Base-by-base conservation (phyloP, 2,329 filamentous ascomycete species). In the Lithohypha guttulata region DNA sequence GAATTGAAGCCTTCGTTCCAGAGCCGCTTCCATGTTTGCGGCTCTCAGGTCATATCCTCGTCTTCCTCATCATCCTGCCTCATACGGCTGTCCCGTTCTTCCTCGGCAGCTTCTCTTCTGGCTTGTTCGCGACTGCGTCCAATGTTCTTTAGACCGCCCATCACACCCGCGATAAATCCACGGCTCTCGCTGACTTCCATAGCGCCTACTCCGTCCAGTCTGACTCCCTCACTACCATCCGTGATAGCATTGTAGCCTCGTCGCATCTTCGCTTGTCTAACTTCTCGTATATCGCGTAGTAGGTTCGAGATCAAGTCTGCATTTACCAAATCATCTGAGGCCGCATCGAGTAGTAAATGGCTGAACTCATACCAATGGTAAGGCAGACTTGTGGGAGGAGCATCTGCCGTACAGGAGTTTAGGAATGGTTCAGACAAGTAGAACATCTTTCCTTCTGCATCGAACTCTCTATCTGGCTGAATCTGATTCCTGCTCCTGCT, bases 321-420 rank as follows among this genome's bases (percentile, higher is more conserved):
- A 1, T 81, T 68, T 23, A 75, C 71, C 34, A 96, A 73, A 58
- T 95, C 87, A 59, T 95, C 87, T 18, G 75, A 71, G 3, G 87
- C 87, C 40, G 84, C 81, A 32, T 87, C 81, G 2, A 98, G 73
- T 31, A 98, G 67, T 57, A 93, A 77, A 61, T 94, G 86, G 13
- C 82, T 80, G 6, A 96, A 65, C 62, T 96, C 91, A 28, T 93
- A 73, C 87, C 89, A 98, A 64, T 96, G 89, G 57, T 93, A 96
- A 0, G 91, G 91, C 21, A 98, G 66, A 10, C 79, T 75, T 27
- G 77, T 76, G 1, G 77, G 64, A 6, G 79, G 76, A 1, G 81
- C 75, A 32, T 75, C 67, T 14, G 79, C 75, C 0, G 81, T 86
- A 47, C 81, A 84, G 11, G 79, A 79, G 1, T 77, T 74, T 1